These are phyloP conservation scores for Termitomyces sp. DNA, from an alignment of 1,284 basidiomycete genomes.

Conservation along the genomic window DNA sequence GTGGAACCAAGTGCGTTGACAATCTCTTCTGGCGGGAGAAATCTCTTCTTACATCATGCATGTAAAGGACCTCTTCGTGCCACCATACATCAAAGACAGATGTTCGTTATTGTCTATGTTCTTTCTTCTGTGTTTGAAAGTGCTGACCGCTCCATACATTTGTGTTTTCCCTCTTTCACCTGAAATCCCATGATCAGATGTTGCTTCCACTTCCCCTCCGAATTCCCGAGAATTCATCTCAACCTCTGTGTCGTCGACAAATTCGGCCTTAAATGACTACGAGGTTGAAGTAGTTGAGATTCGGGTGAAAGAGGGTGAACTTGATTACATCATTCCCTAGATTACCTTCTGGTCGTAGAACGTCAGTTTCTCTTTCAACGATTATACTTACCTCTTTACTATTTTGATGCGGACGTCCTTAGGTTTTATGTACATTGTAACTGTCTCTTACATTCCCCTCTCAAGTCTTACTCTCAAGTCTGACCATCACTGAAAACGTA, in stretches of 20 bases:
- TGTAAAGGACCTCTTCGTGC: constrained; percentile 70
- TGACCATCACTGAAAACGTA: neutral
- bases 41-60: constrained; percentile 7
- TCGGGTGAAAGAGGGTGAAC: constrained; percentile 69
- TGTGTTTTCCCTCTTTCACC: constrained; percentile 8
- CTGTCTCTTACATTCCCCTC: neutral
- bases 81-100: constrained; percentile 82
- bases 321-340: constrained; percentile 70
- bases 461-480: neutral
- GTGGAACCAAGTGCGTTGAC: constrained; percentile 69
- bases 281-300: constrained; percentile 84
- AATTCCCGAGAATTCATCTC: constrained; percentile 60
- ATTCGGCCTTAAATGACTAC: constrained; percentile 61
- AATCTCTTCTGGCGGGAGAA: neutral
- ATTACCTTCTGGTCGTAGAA: constrained; percentile 1
- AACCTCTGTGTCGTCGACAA: constrained; percentile 61
- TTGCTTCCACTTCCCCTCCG: constrained; percentile 76
- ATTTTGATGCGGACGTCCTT: neutral
- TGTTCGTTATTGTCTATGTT: constrained; percentile 46
- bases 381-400: neutral
- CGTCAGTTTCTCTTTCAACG: neutral
- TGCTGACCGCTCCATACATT: constrained; percentile 16
- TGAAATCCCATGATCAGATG: constrained; percentile 42
- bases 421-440: neutral
- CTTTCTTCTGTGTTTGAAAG: constrained; percentile 12